These are phyloP conservation scores for Gossypium davidsonii DNA, from an alignment of 441 rosid genomes.

Conservation along the genomic window DNA sequence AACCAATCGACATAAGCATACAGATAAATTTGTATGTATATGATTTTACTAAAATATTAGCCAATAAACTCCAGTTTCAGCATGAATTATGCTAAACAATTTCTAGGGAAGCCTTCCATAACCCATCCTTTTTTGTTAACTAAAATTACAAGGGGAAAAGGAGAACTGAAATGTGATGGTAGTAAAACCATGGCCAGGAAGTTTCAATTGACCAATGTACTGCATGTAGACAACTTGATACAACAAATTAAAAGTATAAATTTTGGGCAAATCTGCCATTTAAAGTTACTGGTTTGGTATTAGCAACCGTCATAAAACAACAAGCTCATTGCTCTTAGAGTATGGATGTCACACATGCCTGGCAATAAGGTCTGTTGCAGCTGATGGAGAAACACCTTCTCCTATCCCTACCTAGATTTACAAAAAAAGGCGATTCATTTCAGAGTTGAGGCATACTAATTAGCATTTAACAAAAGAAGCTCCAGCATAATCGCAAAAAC, in stretches of 20 bases:
- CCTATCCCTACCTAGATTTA: conserved; percentile 87
- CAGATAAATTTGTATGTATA: background rate
- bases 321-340: conserved; percentile 12
- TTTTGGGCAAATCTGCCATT: background rate
- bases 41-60: background rate
- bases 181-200: background rate
- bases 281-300: background rate
- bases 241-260: background rate
- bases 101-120: background rate
- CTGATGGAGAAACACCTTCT: conserved; percentile 97
- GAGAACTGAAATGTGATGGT: background rate
- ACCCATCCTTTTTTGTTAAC: background rate
- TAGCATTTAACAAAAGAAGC: background rate
- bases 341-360: conserved; percentile 50
- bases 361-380: conserved; percentile 95
- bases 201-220: background rate
- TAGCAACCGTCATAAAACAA: background rate
- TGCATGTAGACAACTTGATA: background rate
- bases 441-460: background rate
- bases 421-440: conserved; percentile 12
- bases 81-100: background rate
- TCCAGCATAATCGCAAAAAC: conserved; percentile 6
- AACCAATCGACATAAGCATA: background rate
- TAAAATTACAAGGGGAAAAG: background rate
- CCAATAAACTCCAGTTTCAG: background rate